phyloP scores from a whole-genome alignment of 2,329 filamentous ascomycete genomes.

The Diaporthe citri region DNA sequence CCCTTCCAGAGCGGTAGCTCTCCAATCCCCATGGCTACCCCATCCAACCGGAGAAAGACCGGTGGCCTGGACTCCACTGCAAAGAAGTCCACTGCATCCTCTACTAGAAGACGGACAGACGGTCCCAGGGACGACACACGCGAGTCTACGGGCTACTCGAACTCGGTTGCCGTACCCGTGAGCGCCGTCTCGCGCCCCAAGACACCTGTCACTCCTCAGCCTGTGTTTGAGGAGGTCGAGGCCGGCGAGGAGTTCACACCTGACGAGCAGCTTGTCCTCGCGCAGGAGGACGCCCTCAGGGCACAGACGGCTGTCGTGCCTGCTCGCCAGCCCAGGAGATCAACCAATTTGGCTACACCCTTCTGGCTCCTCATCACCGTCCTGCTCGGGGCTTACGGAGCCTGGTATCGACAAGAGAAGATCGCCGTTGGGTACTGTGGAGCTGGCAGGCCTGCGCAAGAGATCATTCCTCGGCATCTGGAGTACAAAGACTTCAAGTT shows the following conservation, averaged over 20 bases:
- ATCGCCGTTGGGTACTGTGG: conserved; percentile 96
- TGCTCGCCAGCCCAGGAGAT: conserved; percentile 55
- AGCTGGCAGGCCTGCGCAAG: conserved; percentile 74
- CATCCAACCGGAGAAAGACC: conserved; percentile 64
- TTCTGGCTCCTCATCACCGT: conserved; percentile 79
- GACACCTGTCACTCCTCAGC: conserved; percentile 50
- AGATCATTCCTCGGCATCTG: conserved; percentile 61
- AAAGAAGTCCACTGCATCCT: conserved; percentile 56
- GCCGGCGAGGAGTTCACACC: conserved; percentile 94
- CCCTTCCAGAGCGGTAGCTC: conserved; percentile 92
- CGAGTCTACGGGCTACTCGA: conserved; percentile 65
- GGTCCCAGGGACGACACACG: conserved; percentile 62
- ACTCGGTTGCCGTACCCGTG: conserved; percentile 70
- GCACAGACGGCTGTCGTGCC: conserved; percentile 62
- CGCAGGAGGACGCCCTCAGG: conserved; percentile 73
- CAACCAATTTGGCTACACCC: conserved; percentile 68
- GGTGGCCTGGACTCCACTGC: conserved; percentile 54
- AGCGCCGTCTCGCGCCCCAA: conserved; percentile 52
- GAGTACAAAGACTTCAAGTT: conserved; percentile 56
- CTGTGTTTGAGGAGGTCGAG: conserved; percentile 60
- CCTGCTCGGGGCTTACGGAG: conserved; percentile 78
- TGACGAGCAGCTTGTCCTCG: conserved; percentile 85
- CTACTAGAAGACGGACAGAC: conserved; percentile 60
- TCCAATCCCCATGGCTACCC: conserved; percentile 66
- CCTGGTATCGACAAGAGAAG: conserved; percentile 95